These are phyloP conservation scores for Aquilaria yunnanensis DNA, from an alignment of 345 rosid species.

Conservation along the genomic window DNA sequence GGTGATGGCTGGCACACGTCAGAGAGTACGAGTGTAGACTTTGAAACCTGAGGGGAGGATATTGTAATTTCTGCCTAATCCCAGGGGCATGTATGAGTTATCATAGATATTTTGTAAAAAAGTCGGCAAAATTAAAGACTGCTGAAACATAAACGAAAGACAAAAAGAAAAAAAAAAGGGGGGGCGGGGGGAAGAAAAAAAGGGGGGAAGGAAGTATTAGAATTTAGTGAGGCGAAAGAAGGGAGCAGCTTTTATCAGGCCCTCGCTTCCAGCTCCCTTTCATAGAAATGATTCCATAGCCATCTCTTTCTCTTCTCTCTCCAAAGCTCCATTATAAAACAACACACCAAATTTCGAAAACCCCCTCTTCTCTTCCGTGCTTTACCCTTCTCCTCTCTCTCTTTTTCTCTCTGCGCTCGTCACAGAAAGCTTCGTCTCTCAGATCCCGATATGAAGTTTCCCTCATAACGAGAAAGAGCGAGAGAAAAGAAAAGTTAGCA, in stretches of 20 bases:
- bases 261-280: conserved; percentile 19
- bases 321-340: conserved; percentile 1
- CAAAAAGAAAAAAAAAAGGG: neutral
- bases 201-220: conserved; percentile 13
- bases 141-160: neutral
- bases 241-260: conserved; percentile 28
- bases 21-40: too few species aligned
- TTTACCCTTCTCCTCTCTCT: conserved; percentile 16
- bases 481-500: conserved; percentile 10
- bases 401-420: conserved; percentile 9
- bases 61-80: too few species aligned
- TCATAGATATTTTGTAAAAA: too few species aligned
- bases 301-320: neutral
- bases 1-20: too few species aligned
- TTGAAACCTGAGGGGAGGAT: too few species aligned
- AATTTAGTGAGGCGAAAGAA: conserved; percentile 18
- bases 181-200: neutral
- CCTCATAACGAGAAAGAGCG: conserved; percentile 14
- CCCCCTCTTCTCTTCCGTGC: neutral
- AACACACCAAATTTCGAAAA: conserved; percentile 1
- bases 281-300: conserved; percentile 35
- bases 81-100: too few species aligned
- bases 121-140: too few species aligned
- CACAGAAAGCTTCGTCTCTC: conserved; percentile 40
- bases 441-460: conserved; percentile 39